These are phyloP conservation scores for Entomortierella chlamydospora DNA, from an alignment of 192 early-diverging fungal species.

Conservation along the genomic window DNA sequence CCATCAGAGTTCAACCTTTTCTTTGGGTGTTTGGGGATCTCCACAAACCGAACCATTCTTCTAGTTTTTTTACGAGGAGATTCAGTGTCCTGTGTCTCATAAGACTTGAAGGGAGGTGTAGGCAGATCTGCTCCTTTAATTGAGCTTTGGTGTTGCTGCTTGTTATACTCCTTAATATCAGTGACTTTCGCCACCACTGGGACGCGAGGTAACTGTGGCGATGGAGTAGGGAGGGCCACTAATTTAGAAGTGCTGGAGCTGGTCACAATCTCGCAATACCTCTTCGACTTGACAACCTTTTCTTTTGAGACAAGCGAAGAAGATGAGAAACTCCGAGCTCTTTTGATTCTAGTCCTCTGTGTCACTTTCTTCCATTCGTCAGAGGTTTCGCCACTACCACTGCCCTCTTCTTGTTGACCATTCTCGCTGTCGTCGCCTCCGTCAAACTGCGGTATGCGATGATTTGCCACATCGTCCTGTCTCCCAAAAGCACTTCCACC, in stretches of 20 bases:
- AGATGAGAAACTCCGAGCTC: constrained; percentile 5
- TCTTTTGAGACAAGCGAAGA: constrained; percentile 1
- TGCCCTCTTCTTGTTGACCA: background rate
- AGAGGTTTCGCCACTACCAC: background rate
- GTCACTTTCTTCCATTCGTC: constrained; percentile 6
- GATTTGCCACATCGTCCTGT: background rate
- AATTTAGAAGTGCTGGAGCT: background rate
- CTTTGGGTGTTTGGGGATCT: background rate
- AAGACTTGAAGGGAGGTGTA: background rate
- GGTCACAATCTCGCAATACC: constrained; percentile 14
- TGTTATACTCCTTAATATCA: background rate
- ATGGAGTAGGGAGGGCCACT: background rate
- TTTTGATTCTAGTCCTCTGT: background rate
- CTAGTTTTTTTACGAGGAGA: background rate
- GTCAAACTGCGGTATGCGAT: constrained; percentile 42
- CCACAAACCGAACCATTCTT: background rate
- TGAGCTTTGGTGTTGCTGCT: background rate
- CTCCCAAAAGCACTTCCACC: background rate
- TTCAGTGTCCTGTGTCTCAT: background rate
- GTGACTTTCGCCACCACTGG: background rate
- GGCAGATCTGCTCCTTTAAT: background rate
- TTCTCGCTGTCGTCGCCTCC: constrained; percentile 15
- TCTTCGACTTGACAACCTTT: background rate
- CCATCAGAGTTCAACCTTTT: background rate
- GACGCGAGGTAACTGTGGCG: background rate